Conservation (phyloP, 1,284 basidiomycete species). For the Porodaedalea pini region DNA sequence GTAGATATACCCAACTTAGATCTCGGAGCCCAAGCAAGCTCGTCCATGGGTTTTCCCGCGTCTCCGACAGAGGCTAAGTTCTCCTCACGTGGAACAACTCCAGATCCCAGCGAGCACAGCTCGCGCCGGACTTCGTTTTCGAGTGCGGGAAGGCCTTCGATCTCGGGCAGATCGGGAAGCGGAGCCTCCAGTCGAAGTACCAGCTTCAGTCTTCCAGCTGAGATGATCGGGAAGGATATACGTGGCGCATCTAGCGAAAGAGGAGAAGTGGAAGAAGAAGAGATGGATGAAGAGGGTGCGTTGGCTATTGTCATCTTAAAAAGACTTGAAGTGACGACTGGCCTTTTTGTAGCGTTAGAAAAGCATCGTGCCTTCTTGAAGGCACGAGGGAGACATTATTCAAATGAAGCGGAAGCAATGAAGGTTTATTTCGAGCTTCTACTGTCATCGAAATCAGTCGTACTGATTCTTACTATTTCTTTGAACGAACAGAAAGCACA, state of each 20-base stretch:
- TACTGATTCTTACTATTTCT: constrained; percentile 8
- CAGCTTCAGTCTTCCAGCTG: constrained; percentile 74
- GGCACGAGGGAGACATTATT: constrained; percentile 83
- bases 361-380: constrained; percentile 82
- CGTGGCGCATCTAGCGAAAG: constrained; percentile 43
- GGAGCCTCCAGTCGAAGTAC: constrained; percentile 73
- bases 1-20: constrained; percentile 68
- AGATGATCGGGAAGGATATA: constrained; percentile 53
- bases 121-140: constrained; percentile 81
- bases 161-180: constrained; percentile 54
- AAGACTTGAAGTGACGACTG: neutral
- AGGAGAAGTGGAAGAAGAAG: constrained; percentile 70
- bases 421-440: constrained; percentile 48
- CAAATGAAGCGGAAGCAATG: constrained; percentile 91
- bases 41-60: constrained; percentile 20
- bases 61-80: constrained; percentile 13
- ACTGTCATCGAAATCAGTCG: constrained; percentile 7
- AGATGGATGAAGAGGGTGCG: constrained; percentile 84
- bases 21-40: constrained; percentile 39
- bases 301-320: constrained; percentile 14
- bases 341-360: constrained; percentile 53
- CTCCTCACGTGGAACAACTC: constrained; percentile 19
- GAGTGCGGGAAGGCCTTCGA: constrained; percentile 47
- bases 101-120: constrained; percentile 53
- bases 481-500: constrained; percentile 51